Evolutionary conservation across 169 alveolate genomes (phyloP).

Genomic region (Plasmodium adleri): DNA sequence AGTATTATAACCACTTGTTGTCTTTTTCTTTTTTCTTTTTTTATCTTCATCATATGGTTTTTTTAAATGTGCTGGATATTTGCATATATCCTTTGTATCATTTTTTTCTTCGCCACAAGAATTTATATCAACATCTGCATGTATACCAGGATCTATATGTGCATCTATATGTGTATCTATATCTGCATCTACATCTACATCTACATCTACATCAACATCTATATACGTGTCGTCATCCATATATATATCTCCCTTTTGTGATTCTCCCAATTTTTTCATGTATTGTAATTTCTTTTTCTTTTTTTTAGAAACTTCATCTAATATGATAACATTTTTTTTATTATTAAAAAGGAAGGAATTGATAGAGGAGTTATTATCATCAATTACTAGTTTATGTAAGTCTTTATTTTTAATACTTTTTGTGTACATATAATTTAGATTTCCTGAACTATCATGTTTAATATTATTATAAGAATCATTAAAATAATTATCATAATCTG

Average conservation of each 20-base stretch:
- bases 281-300: not conserved
- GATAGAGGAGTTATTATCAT: constrained; percentile 4
- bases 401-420: constrained; percentile 18
- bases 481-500: not conserved
- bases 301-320: not conserved
- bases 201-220: too few relatives aligned
- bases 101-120: too few relatives aligned
- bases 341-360: constrained; percentile 13
- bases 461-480: not conserved
- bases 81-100: too few relatives aligned
- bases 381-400: constrained; percentile 20
- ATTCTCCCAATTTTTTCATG: not conserved
- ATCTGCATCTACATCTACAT: too few relatives aligned
- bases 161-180: too few relatives aligned
- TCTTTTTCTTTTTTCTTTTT: too few relatives aligned
- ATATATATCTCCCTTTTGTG: not conserved
- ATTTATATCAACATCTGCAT: too few relatives aligned
- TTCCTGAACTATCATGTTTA: not conserved
- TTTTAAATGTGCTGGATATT: too few relatives aligned
- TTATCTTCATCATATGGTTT: too few relatives aligned
- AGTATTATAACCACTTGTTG: too few relatives aligned
- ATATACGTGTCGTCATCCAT: not conserved
- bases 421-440: constrained; percentile 8
- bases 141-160: too few relatives aligned
- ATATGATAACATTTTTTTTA: constrained; percentile 6